phyloP scores from a whole-genome alignment of 1,284 basidiomycete genomes.

The Paramarasmius palmivorus region DNA sequence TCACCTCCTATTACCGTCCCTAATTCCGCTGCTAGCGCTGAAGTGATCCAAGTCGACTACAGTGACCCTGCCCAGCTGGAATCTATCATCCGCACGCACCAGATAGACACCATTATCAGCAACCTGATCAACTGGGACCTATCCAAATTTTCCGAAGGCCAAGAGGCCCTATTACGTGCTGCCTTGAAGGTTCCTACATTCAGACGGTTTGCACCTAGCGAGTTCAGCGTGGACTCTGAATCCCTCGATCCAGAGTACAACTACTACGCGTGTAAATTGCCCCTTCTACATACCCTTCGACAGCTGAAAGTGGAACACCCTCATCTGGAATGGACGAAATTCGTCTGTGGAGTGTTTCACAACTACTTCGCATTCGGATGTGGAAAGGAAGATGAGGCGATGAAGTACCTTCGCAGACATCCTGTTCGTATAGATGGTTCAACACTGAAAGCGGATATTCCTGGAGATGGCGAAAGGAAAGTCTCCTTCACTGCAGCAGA shows the following conservation, averaged over 20 bases:
- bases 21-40: background rate
- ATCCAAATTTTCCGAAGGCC: background rate
- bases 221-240: background rate
- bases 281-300: no score
- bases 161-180: background rate
- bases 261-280: no score
- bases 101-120: constrained; percentile 3
- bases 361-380: constrained; percentile 1
- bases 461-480: background rate
- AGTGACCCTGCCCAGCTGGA: background rate
- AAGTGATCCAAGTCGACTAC: constrained; percentile 4
- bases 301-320: no score
- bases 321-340: no score
- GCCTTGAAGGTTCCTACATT: background rate
- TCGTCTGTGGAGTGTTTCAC: background rate
- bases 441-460: background rate
- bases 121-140: background rate
- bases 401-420: background rate
- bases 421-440: background rate
- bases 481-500: background rate
- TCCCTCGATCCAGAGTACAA: background rate
- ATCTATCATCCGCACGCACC: background rate
- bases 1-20: background rate
- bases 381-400: background rate
- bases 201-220: constrained; percentile 5